Evolutionary conservation across 768 basidiomycete genomes (phyloP), one percentile per base, ranked within the genome.

Genomic region (Tulasnella sp.): DNA sequence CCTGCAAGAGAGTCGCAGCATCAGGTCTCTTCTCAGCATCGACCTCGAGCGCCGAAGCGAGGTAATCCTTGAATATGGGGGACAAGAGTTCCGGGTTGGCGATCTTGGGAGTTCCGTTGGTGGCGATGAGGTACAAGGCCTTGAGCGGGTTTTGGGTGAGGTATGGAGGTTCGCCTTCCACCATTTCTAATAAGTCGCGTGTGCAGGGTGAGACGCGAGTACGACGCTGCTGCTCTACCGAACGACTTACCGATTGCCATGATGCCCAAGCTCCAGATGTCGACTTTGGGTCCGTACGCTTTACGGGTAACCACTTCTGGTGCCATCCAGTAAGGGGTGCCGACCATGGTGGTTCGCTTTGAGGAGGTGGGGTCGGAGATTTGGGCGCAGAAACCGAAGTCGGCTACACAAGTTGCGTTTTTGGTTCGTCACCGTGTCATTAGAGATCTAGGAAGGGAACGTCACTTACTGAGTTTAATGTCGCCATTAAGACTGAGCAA

Each of bases 251-350:
- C 96, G 82, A 98, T 94, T 71, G 96, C 94, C 91, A 97, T 97
- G 87, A 98, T 98, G 5, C 96, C 96, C 81, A 98, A 86, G 84
- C 92, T 93, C 96, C 96, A 98, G 79, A 98, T 95, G 83, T 98
- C 96, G n/a, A 98, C 96, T 84, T 98, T 98, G 18, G 96, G 94
- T 0, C 96, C 96, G 85, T 98, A 98, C 86, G 97, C 96, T 85
- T 98, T 98, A 78, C 96, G 92, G 36, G 96, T 98, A 81, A 98
- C 96, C 71, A 98, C 96, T 85, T 98, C 96, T 0, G 96, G 96
- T 0, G 96, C 96, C 96, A 98, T 98, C 96, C 96, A 98, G 85
- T 98, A 98, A 1, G 96, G 96, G 0, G 96, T 98, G 3, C 96
- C 96, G 74, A 98, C 97, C 96, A 98, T 98, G 44, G 97, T 98